phyloP scores from a whole-genome alignment of 176 grass and related monocot species.

The Bromus sterilis region DNA sequence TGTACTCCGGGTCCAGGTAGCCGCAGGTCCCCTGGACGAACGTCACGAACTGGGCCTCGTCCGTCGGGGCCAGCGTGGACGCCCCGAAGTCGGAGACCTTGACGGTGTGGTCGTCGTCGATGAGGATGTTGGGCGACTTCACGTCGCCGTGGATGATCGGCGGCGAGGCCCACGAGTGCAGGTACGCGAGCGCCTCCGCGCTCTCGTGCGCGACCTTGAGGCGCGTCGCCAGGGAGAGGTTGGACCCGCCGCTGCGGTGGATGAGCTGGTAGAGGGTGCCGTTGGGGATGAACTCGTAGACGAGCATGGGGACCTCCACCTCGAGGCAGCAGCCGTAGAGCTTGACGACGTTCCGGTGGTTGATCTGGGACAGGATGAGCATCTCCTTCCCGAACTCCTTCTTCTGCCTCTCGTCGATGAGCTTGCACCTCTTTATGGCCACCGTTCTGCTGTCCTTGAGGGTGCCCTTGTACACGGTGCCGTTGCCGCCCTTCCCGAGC shows the following conservation, averaged over 20 bases:
- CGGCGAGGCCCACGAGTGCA: neutral
- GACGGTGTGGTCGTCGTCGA: neutral
- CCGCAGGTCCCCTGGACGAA: neutral
- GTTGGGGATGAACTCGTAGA: neutral
- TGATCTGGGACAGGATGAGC: constrained; percentile 8
- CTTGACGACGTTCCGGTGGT: constrained; percentile 1
- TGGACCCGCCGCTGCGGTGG: neutral
- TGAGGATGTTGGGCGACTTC: neutral
- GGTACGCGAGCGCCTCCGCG: neutral
- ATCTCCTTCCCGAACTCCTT: constrained; percentile 10
- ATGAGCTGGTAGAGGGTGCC: constrained; percentile 1
- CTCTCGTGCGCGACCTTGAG: neutral
- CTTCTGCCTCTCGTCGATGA: neutral
- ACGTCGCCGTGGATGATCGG: constrained; percentile 5
- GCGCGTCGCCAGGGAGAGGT: neutral
- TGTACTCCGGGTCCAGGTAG: constrained; percentile 6
- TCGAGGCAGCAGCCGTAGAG: constrained; percentile 2
- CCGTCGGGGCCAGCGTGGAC: neutral
- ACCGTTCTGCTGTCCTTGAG: neutral
- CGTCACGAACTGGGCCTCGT: constrained; percentile 8
- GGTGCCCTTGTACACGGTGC: neutral
- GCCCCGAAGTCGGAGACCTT: neutral
- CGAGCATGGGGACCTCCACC: constrained; percentile 5
- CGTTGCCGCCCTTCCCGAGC: neutral
- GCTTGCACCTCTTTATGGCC: neutral